Evolutionary conservation across 345 rosid genomes (phyloP).

Genomic region (Psidium guajava): DNA sequence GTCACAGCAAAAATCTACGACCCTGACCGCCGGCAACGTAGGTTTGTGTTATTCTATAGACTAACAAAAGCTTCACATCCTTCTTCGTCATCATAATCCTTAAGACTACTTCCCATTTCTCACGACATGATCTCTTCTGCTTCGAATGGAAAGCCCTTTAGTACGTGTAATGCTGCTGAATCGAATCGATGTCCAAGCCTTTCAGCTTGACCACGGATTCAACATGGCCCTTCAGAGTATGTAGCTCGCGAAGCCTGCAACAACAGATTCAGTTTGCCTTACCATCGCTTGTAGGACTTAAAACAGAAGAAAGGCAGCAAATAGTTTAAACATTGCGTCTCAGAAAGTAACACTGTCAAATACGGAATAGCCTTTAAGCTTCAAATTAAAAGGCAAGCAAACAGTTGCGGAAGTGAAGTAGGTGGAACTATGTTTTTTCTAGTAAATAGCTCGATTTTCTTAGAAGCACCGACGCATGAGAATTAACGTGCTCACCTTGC

Average conservation of each 20-base stretch:
- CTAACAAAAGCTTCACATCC: neutral
- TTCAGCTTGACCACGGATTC: constrained; percentile 83
- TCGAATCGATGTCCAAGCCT: constrained; percentile 76
- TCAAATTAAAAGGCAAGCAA: neutral
- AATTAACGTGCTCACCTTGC: constrained; percentile 49
- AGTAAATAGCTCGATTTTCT: neutral
- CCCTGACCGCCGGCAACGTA: neutral
- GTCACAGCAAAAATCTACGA: neutral
- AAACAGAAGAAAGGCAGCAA: neutral
- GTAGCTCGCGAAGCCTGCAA: constrained; percentile 63
- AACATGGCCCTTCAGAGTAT: constrained; percentile 69
- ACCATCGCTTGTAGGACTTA: neutral
- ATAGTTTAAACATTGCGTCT: neutral
- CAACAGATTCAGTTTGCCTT: neutral
- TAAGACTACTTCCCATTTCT: neutral
- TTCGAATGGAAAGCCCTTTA: constrained; percentile 11
- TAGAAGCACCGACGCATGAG: neutral
- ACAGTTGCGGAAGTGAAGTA: neutral
- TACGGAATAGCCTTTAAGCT: neutral
- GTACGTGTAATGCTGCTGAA: constrained; percentile 68
- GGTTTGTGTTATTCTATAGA: neutral
- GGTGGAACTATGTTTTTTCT: neutral
- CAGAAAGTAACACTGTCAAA: neutral
- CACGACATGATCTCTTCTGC: neutral
- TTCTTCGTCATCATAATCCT: constrained; percentile 10